Evolutionary conservation across 225 moss, liverwort and hornwort genomes (phyloP).

Genomic region (Polytrichum formosum): DNA sequence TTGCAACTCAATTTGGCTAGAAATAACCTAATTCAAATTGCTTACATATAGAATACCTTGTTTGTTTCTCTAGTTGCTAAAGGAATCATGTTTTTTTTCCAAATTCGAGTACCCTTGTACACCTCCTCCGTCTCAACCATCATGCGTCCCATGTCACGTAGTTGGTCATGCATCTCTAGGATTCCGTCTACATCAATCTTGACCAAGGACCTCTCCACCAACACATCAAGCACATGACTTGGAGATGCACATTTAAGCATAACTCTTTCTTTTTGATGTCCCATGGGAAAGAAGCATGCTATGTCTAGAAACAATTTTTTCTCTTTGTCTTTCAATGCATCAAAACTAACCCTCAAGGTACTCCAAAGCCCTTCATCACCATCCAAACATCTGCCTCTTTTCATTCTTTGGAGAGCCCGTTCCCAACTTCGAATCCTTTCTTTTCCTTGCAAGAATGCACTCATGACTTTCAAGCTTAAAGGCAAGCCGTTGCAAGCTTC

Average conservation of each 20-base stretch:
- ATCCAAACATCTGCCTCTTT: not conserved
- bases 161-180: constrained; percentile 3
- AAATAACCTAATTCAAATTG: no score
- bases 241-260: not conserved
- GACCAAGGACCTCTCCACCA: not conserved
- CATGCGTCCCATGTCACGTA: not conserved
- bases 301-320: constrained; percentile 1
- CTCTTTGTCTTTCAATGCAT: not conserved
- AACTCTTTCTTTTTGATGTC: not conserved
- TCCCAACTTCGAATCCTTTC: not conserved
- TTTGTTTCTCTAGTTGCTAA: not conserved
- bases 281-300: not conserved
- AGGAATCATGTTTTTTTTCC: not conserved
- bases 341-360: constrained; percentile 3
- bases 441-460: not conserved
- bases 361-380: constrained; percentile 1
- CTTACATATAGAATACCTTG: not conserved
- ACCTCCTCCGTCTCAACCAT: not conserved
- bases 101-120: not conserved
- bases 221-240: not conserved
- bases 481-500: not conserved
- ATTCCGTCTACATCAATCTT: not conserved
- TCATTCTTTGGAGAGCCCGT: not conserved
- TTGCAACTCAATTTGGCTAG: no score
- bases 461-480: constrained; percentile 4